phyloP scores from a whole-genome alignment of 495 filamentous ascomycete species.

The Penicillium coffeae region DNA sequence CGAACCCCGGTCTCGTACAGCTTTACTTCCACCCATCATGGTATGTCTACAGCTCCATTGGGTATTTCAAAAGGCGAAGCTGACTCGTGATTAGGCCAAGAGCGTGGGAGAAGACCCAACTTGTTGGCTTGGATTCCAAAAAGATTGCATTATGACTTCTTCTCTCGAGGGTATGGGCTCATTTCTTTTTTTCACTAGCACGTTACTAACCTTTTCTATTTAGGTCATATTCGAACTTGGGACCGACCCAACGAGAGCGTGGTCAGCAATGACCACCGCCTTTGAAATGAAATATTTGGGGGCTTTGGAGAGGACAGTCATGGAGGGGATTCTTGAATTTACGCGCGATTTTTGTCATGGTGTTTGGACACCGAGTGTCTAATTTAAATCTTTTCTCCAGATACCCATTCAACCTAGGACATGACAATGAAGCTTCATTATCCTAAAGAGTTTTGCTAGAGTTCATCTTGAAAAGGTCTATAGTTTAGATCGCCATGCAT shows the following conservation, averaged over 20 bases:
- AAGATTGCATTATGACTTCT: slow-evolving; percentile 87
- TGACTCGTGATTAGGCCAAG: slow-evolving; percentile 59
- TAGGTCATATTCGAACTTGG: slow-evolving; percentile 89
- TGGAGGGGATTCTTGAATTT: background rate
- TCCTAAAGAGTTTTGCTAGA: too few relatives aligned
- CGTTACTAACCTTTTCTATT: slow-evolving; percentile 4
- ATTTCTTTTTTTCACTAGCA: background rate
- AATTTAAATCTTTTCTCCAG: slow-evolving; percentile 6
- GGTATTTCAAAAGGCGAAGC: background rate
- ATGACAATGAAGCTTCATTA: too few relatives aligned
- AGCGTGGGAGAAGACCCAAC: slow-evolving; percentile 79
- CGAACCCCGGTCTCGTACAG: slow-evolving; percentile 72
- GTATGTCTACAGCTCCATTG: slow-evolving; percentile 39
- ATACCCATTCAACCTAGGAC: slow-evolving; percentile 19
- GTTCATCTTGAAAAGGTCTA: too few relatives aligned
- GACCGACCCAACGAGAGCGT: slow-evolving; percentile 66
- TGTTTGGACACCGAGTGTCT: slow-evolving; percentile 4
- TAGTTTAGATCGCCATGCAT: too few relatives aligned
- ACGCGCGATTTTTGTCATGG: background rate
- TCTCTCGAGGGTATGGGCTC: slow-evolving; percentile 70
- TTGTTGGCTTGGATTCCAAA: slow-evolving; percentile 85
- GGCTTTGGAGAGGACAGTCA: background rate
- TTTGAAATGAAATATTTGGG: background rate
- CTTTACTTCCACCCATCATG: slow-evolving; percentile 91
- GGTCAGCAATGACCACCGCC: slow-evolving; percentile 14